Evolutionary conservation across 352 stramenopile species (phyloP).

Genomic region (Globisporangium carolinianum): DNA sequence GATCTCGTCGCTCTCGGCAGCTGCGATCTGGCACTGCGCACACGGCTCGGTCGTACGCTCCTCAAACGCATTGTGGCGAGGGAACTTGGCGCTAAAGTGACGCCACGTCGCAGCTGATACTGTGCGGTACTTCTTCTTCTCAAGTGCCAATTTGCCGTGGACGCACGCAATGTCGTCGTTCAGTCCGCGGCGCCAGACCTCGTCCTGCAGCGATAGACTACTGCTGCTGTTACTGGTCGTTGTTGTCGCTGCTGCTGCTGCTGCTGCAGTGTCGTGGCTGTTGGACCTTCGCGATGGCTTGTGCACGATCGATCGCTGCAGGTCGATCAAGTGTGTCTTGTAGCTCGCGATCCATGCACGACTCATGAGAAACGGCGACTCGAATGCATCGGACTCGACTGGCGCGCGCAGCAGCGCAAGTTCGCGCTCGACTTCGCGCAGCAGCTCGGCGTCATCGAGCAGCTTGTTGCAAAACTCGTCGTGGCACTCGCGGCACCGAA

Average conservation of each 20-base stretch:
- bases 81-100: conserved; percentile 60
- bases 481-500: conserved; percentile 43
- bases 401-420: conserved; percentile 43
- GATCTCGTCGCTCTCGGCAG: conserved; percentile 40
- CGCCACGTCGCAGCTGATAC: conserved; percentile 48
- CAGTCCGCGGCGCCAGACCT: conserved; percentile 33
- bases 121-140: conserved; percentile 61
- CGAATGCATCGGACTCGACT: conserved; percentile 13
- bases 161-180: conserved; percentile 74
- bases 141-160: conserved; percentile 55
- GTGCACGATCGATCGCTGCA: conserved; percentile 40
- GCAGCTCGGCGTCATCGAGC: conserved; percentile 37
- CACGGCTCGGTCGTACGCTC: conserved; percentile 29
- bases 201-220: neutral
- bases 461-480: conserved; percentile 42
- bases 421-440: conserved; percentile 44
- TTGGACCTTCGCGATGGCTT: conserved; percentile 21
- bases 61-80: conserved; percentile 26
- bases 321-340: conserved; percentile 42
- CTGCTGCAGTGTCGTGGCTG: conserved; percentile 9
- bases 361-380: conserved; percentile 48
- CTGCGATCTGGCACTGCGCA: conserved; percentile 39
- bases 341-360: conserved; percentile 68
- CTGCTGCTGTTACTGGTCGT: neutral
- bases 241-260: neutral